Conservation (phyloP, 805 yeast species). For the Sungouiella thailandica region DNA sequence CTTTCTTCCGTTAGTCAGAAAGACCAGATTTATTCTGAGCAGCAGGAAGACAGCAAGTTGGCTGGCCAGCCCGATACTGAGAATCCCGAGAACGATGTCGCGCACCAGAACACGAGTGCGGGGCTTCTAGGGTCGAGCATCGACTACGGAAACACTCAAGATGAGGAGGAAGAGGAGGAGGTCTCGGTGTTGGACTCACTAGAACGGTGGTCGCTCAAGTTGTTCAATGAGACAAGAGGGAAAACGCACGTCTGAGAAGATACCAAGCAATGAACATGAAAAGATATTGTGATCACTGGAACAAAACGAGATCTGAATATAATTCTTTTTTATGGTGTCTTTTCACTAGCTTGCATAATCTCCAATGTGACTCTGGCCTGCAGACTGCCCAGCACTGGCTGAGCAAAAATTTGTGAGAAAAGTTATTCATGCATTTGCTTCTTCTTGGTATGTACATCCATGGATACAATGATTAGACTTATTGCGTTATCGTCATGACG, state of each 20-base stretch:
- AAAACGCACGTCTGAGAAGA: too few relatives aligned
- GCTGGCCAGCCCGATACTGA: background rate
- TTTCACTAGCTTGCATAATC: too few relatives aligned
- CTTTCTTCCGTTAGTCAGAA: conserved; percentile 21
- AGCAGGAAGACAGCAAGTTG: conserved; percentile 7
- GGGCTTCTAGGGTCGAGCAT: conserved; percentile 10
- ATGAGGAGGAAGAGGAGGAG: conserved; percentile 17
- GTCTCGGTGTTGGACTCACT: conserved; percentile 8
- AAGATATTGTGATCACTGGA: too few relatives aligned
- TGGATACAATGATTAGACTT: conserved; percentile 19
- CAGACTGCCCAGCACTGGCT: too few relatives aligned
- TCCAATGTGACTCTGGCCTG: too few relatives aligned
- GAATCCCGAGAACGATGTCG: background rate
- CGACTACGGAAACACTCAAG: background rate
- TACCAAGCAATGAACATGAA: too few relatives aligned
- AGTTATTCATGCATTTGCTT: background rate
- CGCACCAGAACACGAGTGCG: conserved; percentile 5
- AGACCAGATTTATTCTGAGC: conserved; percentile 9
- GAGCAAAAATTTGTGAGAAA: too few relatives aligned
- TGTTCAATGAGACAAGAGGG: background rate
- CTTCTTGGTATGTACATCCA: background rate
- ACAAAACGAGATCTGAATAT: too few relatives aligned
- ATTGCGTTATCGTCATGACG: conserved; percentile 48
- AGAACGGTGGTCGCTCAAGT: conserved; percentile 7
- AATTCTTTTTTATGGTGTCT: too few relatives aligned